A percentile compares a stretch with the other conserved stretches of the same genome.
These are phyloP conservation scores for Trichophaea hybrida DNA, from an alignment of 2,329 filamentous ascomycete genomes.

Conservation along the genomic window DNA sequence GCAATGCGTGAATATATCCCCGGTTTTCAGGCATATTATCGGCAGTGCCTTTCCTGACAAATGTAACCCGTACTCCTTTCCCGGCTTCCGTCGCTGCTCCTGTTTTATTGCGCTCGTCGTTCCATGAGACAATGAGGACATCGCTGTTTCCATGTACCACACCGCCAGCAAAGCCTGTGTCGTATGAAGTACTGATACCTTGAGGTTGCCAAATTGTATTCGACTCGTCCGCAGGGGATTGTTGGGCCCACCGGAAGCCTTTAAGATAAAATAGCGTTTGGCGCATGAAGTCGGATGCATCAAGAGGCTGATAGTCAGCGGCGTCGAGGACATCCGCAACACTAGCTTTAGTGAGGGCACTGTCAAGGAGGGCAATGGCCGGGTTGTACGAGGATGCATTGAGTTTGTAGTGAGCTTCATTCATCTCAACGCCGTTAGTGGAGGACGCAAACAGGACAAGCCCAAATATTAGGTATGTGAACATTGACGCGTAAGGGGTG, in stretches of 20 bases:
- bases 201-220: background rate
- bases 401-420: background rate
- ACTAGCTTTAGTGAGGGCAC: background rate
- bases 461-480: background rate
- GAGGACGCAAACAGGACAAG: background rate
- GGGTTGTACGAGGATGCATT: background rate
- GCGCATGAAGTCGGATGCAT: background rate
- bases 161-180: background rate
- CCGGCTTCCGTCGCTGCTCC: background rate
- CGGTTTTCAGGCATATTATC: background rate
- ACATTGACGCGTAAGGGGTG: background rate
- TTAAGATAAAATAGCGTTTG: background rate
- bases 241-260: background rate
- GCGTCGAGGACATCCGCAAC: conserved; percentile 1
- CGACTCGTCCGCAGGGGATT: background rate
- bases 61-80: conserved; percentile 1
- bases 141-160: background rate
- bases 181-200: background rate
- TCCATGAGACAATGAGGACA: background rate
- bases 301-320: background rate
- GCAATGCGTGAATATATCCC: background rate
- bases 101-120: background rate
- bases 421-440: background rate
- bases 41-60: background rate
- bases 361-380: background rate